Evolutionary conservation across 345 rosid genomes (phyloP).

Genomic region (Erucastrum elatum): DNA sequence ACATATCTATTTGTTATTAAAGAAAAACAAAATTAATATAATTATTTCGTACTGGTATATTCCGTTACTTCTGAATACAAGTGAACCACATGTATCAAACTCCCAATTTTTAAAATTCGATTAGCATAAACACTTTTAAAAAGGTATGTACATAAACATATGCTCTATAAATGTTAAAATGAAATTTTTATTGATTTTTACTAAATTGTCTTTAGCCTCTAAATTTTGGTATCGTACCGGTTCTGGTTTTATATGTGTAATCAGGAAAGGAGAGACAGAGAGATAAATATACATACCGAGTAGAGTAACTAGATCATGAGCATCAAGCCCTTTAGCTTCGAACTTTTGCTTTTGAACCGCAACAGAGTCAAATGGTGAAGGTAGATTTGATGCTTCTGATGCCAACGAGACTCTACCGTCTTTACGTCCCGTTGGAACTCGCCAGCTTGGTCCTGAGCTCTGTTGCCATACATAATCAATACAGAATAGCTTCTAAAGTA

Average conservation of each 20-base stretch:
- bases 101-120: too few relatives aligned
- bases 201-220: too few relatives aligned
- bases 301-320: constrained; percentile 70
- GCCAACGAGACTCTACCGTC: constrained; percentile 64
- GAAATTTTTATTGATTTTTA: too few relatives aligned
- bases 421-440: constrained; percentile 73
- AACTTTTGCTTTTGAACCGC: constrained; percentile 63
- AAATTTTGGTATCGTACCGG: too few relatives aligned
- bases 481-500: neutral
- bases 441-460: constrained; percentile 75
- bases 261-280: neutral
- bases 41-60: neutral
- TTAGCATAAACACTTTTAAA: too few relatives aligned
- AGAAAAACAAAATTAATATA: neutral
- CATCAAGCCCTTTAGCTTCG: constrained; percentile 59
- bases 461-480: constrained; percentile 9
- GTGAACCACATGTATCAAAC: too few relatives aligned
- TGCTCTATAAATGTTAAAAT: too few relatives aligned
- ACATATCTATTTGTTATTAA: neutral
- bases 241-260: too few relatives aligned
- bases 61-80: too few relatives aligned
- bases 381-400: constrained; percentile 53
- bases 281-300: constrained; percentile 44
- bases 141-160: too few relatives aligned
- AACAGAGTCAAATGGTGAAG: constrained; percentile 61